Evolutionary conservation across 768 basidiomycete species (phyloP).

Genomic region (Myochromella boudieri): DNA sequence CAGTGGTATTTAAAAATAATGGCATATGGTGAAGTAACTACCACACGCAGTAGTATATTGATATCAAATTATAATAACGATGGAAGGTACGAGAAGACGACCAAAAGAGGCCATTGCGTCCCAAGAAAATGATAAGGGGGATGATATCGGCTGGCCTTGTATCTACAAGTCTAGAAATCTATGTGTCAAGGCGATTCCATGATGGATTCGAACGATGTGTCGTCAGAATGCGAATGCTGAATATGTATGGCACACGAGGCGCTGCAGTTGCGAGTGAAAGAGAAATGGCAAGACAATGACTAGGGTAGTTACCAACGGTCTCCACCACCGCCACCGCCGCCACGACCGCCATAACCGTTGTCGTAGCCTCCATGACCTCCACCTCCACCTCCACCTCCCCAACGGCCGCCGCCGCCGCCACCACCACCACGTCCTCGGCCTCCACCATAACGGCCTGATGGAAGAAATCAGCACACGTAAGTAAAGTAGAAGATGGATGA

Average conservation of each 20-base stretch:
- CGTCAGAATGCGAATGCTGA: slow-evolving; percentile 1
- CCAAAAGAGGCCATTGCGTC: slow-evolving; percentile 6
- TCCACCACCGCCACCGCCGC: slow-evolving; percentile 35
- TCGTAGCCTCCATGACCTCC: slow-evolving; percentile 45
- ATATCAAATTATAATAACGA: slow-evolving; percentile 15
- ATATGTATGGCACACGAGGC: no score
- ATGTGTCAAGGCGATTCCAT: slow-evolving; percentile 16
- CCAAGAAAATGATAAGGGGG: slow-evolving; percentile 6
- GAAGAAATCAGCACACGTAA: slow-evolving; percentile 9
- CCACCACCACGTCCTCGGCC: slow-evolving; percentile 43
- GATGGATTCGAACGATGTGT: slow-evolving; percentile 5
- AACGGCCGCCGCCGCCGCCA: slow-evolving; percentile 41
- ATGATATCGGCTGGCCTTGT: slow-evolving; percentile 16
- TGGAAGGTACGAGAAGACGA: background rate
- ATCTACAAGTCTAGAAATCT: slow-evolving; percentile 24
- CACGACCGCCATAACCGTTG: slow-evolving; percentile 43
- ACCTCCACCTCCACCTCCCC: slow-evolving; percentile 38
- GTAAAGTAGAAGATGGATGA: slow-evolving; percentile 7
- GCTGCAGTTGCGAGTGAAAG: no score
- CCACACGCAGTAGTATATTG: slow-evolving; percentile 11
- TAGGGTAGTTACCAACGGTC: slow-evolving; percentile 25
- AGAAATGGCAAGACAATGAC: no score
- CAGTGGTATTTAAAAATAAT: background rate
- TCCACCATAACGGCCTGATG: slow-evolving; percentile 61
- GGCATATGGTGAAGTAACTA: slow-evolving; percentile 5